Evolutionary conservation across 305 asterid species (phyloP).

Genomic region (Solanum hybrid): DNA sequence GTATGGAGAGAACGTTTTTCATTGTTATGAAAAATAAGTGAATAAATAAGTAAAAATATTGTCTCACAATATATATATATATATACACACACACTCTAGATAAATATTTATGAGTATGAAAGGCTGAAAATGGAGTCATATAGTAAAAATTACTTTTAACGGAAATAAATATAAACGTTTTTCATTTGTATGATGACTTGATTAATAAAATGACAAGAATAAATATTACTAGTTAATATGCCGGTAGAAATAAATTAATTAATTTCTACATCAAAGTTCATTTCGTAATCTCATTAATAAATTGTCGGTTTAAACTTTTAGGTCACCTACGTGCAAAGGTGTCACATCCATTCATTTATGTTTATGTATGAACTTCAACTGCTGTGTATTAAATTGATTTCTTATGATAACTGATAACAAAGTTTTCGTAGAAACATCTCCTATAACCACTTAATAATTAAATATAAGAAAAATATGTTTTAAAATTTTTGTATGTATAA

Average conservation of each 20-base stretch:
- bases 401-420: neutral
- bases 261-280: neutral
- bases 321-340: neutral
- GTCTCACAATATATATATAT: neutral
- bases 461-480: neutral
- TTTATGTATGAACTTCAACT: neutral
- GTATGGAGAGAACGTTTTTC: neutral
- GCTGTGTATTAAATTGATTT: neutral
- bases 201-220: neutral
- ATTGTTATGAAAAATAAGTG: neutral
- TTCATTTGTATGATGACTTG: neutral
- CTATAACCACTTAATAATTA: neutral
- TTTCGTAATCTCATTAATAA: neutral
- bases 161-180: rapidly evolving
- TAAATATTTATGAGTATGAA: neutral
- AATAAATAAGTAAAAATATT: neutral
- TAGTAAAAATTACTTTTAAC: no score
- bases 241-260: neutral
- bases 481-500: neutral
- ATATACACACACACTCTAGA: neutral
- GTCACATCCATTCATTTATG: neutral
- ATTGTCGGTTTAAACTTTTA: neutral
- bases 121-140: neutral
- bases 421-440: neutral
- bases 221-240: neutral